Conservation (phyloP, 2,329 filamentous ascomycete species). For the Calonectria pteridis region DNA sequence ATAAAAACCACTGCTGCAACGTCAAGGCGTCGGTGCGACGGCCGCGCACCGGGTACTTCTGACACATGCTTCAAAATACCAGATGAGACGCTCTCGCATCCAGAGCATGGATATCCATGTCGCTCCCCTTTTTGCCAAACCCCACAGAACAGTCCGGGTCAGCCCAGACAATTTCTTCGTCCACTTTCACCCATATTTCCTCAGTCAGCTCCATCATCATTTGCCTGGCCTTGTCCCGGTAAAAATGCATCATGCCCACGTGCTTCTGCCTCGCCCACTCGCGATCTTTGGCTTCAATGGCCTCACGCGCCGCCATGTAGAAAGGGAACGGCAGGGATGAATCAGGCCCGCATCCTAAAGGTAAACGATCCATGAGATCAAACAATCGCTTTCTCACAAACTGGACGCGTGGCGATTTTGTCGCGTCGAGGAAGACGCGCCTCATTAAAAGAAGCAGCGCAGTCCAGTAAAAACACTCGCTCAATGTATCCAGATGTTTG, state of each 20-base stretch:
- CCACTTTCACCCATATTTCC: constrained; percentile 11
- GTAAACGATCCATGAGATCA: not conserved
- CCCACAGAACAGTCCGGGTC: not conserved
- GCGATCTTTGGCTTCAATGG: not conserved
- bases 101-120: not conserved
- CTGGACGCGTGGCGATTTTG: not conserved
- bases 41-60: not conserved
- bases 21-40: not conserved
- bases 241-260: constrained; percentile 14
- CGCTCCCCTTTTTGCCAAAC: not conserved
- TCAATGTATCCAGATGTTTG: not conserved
- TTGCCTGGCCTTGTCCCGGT: constrained; percentile 13
- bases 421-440: not conserved
- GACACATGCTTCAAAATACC: not conserved
- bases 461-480: not conserved
- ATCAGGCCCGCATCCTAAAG: constrained; percentile 3
- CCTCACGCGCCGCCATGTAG: constrained; percentile 11
- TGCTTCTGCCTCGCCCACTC: constrained; percentile 8
- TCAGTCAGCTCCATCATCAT: constrained; percentile 25
- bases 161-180: not conserved
- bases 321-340: constrained; percentile 11
- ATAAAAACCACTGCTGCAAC: not conserved
- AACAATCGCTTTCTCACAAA: constrained; percentile 3
- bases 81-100: not conserved
- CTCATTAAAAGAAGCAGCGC: constrained; percentile 3